Evolutionary conservation across 768 basidiomycete species (phyloP).

Genomic region (Rhodotorula toruloides): DNA sequence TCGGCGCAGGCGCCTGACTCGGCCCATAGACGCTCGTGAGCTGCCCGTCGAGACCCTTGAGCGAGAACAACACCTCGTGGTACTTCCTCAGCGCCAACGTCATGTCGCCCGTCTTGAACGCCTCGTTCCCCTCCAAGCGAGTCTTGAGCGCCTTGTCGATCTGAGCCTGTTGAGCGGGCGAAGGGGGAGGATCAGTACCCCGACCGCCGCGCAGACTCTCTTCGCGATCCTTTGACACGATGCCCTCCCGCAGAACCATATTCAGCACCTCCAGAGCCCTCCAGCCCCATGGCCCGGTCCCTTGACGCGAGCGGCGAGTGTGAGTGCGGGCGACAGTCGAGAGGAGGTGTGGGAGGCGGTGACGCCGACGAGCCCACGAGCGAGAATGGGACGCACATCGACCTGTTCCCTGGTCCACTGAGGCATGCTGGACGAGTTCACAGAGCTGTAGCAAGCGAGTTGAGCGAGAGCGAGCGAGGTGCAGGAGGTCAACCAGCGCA

Average conservation of each 20-base stretch:
- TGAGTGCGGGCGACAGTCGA: too few relatives aligned
- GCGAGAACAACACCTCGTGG: constrained; percentile 10
- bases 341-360: background rate
- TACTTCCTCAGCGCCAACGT: constrained; percentile 11
- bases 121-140: constrained; percentile 21
- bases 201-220: too few relatives aligned
- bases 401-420: background rate
- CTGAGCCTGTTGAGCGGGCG: background rate
- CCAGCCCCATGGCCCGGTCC: too few relatives aligned
- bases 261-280: too few relatives aligned
- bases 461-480: too few relatives aligned
- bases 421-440: background rate
- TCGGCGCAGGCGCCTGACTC: background rate
- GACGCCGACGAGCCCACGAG: background rate
- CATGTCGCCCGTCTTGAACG: constrained; percentile 18
- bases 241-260: too few relatives aligned
- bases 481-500: background rate
- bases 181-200: too few relatives aligned
- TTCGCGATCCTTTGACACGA: too few relatives aligned
- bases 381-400: background rate
- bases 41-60: constrained; percentile 6
- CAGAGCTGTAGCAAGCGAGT: background rate
- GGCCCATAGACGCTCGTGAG: too few relatives aligned
- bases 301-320: too few relatives aligned
- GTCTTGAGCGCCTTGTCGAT: constrained; percentile 5